Evolutionary conservation across 495 filamentous ascomycete genomes (phyloP).

Genomic region (Daldinia vernicosa): DNA sequence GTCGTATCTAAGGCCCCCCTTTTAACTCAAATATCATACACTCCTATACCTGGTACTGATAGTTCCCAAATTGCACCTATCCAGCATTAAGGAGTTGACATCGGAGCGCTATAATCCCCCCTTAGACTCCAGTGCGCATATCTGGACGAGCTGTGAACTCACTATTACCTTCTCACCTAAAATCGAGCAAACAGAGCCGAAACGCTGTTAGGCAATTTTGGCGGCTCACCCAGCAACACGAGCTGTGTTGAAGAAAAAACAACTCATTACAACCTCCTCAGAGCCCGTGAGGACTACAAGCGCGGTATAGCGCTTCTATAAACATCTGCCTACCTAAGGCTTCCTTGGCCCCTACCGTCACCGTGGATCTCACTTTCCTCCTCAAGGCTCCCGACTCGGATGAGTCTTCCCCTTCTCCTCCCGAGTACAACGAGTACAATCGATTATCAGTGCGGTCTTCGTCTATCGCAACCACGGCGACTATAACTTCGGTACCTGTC

Average conservation of each 20-base stretch:
- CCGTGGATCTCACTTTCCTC: slow-evolving; percentile 89
- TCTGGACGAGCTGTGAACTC: slow-evolving; percentile 8
- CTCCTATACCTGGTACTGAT: slow-evolving; percentile 25
- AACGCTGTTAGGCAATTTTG: slow-evolving; percentile 25
- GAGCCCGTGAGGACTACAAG: slow-evolving; percentile 26
- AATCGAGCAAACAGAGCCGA: slow-evolving; percentile 30
- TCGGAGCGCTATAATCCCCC: slow-evolving; percentile 19
- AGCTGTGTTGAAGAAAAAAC: slow-evolving; percentile 12
- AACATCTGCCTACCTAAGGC: slow-evolving; percentile 42
- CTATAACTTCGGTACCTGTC: slow-evolving; percentile 32
- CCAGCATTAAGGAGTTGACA: slow-evolving; percentile 28
- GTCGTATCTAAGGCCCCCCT: slow-evolving; percentile 26
- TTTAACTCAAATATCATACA: slow-evolving; percentile 16
- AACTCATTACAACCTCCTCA: slow-evolving; percentile 14
- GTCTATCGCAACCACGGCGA: slow-evolving; percentile 49
- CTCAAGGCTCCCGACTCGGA: slow-evolving; percentile 83
- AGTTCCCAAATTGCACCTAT: slow-evolving; percentile 24
- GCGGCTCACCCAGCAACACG: slow-evolving; percentile 17
- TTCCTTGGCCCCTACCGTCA: slow-evolving; percentile 64
- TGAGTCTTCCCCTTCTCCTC: slow-evolving; percentile 69
- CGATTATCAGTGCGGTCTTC: slow-evolving; percentile 57
- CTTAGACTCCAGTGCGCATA: slow-evolving; percentile 9
- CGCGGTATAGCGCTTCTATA: slow-evolving; percentile 44
- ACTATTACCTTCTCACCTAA: slow-evolving; percentile 5
- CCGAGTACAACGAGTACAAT: slow-evolving; percentile 63